phyloP scores from a whole-genome alignment of 2,329 filamentous ascomycete genomes.

The Trichophyton schoenleinii region DNA sequence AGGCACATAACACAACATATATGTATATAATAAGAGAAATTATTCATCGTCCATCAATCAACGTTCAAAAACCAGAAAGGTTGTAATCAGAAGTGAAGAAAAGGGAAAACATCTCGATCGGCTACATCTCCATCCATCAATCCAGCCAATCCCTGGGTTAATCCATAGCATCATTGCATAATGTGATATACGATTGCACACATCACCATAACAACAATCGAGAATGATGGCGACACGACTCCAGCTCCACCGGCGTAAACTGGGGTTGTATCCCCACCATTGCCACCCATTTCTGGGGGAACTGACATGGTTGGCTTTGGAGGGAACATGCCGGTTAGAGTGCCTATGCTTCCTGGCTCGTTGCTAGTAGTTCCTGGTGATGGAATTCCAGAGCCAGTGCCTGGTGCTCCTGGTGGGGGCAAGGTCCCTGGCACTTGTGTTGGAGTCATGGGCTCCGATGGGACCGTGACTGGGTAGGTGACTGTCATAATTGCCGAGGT shows the following conservation, averaged over 20 bases:
- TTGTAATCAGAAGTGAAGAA: neutral
- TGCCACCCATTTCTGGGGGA: neutral
- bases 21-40: neutral
- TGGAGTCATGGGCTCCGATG: neutral
- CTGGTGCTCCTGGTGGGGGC: too few relatives aligned
- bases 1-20: neutral
- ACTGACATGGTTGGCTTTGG: neutral
- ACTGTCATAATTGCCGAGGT: constrained; percentile 20
- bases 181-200: neutral
- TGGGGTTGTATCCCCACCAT: neutral
- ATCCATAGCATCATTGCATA: constrained; percentile 1
- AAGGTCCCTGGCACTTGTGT: neutral
- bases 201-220: neutral
- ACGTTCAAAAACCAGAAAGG: neutral
- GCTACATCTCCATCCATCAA: neutral
- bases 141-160: neutral
- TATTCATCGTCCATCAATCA: neutral
- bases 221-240: neutral
- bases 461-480: constrained; percentile 17
- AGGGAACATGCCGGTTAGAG: neutral
- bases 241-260: constrained; percentile 1
- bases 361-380: neutral
- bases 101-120: neutral
- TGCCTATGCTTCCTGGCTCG: neutral
- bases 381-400: too few relatives aligned